Evolutionary conservation across 2,329 filamentous ascomycete species (phyloP).

Genomic region (Colletotrichum magnum): DNA sequence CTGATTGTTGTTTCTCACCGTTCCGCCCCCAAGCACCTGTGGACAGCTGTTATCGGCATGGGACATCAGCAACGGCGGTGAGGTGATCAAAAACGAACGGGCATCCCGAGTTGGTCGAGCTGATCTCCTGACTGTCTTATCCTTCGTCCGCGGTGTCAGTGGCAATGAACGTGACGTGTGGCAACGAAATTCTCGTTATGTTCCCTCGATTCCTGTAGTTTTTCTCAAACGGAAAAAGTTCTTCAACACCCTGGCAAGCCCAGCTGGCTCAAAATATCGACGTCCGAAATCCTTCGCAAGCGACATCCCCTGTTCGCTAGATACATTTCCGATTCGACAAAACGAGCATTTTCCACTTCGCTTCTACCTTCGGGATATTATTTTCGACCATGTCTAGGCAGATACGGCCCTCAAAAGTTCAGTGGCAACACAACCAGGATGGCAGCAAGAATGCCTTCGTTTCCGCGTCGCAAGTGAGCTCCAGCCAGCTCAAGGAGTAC

Average conservation of each 20-base stretch:
- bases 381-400: background rate
- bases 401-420: constrained; percentile 6
- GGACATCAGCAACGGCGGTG: too few species aligned
- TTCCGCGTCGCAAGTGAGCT: constrained; percentile 26
- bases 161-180: background rate
- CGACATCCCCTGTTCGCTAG: background rate
- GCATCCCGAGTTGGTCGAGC: background rate
- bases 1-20: too few species aligned
- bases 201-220: too few species aligned
- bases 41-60: too few species aligned
- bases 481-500: constrained; percentile 25
- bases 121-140: background rate
- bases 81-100: background rate
- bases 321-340: too few species aligned
- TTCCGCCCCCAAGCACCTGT: too few species aligned
- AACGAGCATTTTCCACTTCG: background rate
- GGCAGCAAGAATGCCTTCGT: constrained; percentile 17
- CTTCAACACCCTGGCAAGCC: background rate
- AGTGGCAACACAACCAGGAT: constrained; percentile 25
- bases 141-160: background rate
- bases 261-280: background rate
- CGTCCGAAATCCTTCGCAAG: background rate
- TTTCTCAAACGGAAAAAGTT: too few species aligned
- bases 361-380: background rate
- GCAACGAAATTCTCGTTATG: background rate